Conservation (phyloP, 2,329 filamentous ascomycete genomes). For the Emergomyces orientalis region DNA sequence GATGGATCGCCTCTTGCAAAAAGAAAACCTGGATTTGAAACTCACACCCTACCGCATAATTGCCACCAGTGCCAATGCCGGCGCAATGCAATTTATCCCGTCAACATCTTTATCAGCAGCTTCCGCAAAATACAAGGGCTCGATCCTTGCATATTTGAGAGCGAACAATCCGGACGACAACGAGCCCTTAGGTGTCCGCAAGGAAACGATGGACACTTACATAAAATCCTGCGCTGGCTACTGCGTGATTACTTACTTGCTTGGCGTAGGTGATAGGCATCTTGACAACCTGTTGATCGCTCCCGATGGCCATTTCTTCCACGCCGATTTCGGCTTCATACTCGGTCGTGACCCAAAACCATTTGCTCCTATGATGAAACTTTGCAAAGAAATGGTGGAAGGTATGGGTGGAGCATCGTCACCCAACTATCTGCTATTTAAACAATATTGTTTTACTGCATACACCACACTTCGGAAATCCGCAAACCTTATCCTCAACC, state of each 20-base stretch:
- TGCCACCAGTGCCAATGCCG: conserved; percentile 79
- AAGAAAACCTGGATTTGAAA: conserved; percentile 93
- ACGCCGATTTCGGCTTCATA: conserved; percentile 97
- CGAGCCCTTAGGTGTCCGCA: conserved; percentile 74
- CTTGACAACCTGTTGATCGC: conserved; percentile 88
- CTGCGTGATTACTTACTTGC: conserved; percentile 95
- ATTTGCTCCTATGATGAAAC: conserved; percentile 93
- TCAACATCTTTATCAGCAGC: conserved; percentile 78
- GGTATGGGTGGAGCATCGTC: conserved; percentile 85
- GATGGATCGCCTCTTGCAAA: conserved; percentile 91
- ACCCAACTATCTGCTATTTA: conserved; percentile 78
- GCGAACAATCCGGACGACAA: conserved; percentile 80
- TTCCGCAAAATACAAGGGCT: conserved; percentile 70
- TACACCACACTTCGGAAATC: conserved; percentile 86
- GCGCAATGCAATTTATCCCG: conserved; percentile 86
- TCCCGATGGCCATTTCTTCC: conserved; percentile 90
- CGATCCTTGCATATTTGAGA: conserved; percentile 70
- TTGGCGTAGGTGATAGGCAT: conserved; percentile 92
- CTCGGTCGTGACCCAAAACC: conserved; percentile 94
- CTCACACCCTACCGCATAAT: conserved; percentile 93
- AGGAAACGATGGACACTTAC: conserved; percentile 89
- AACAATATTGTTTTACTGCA: conserved; percentile 90
- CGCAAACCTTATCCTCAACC: conserved; percentile 81
- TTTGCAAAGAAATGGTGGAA: conserved; percentile 96
- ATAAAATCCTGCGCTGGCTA: conserved; percentile 94